These are phyloP conservation scores for Magnaporthales sp. DNA, from an alignment of 2,329 filamentous ascomycete genomes.

Conservation along the genomic window DNA sequence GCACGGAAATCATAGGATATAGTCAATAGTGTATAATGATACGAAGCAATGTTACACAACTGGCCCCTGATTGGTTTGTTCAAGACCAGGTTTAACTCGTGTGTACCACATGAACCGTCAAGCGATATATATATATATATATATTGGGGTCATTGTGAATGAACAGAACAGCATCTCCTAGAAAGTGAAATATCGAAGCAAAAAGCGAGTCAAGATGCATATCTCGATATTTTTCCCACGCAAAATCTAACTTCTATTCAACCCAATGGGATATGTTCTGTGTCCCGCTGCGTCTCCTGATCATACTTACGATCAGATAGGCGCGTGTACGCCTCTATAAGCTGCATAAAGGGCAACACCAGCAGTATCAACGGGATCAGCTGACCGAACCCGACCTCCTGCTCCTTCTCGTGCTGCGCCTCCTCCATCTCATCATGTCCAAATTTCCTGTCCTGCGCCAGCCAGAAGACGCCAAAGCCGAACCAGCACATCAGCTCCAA, in stretches of 20 bases:
- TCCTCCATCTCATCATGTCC: conserved; percentile 9
- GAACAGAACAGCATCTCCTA: no score
- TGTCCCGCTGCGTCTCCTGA: background rate
- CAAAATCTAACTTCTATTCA: background rate
- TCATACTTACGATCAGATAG: background rate
- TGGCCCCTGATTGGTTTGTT: no score
- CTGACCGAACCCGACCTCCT: conserved; percentile 11
- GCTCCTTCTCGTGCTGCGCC: conserved; percentile 7
- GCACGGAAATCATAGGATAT: background rate
- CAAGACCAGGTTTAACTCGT: no score
- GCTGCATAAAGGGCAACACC: conserved; percentile 10
- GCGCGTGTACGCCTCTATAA: conserved; percentile 8
- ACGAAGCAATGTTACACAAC: background rate
- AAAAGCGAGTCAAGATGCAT: no score
- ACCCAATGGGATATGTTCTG: background rate
- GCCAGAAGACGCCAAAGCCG: background rate
- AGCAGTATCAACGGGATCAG: conserved; percentile 12
- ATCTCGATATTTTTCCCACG: no score
- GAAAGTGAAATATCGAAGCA: no score
- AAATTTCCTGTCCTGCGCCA: conserved; percentile 6
- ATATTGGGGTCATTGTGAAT: no score
- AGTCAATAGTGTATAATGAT: background rate
- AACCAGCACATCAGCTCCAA: conserved; percentile 1
- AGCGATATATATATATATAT: no score
- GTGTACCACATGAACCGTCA: no score